Percentiles rank a stretch among this genome's conserved stretches.
Conservation (phyloP, 768 basidiomycete species). For the Leccinum broughii region DNA sequence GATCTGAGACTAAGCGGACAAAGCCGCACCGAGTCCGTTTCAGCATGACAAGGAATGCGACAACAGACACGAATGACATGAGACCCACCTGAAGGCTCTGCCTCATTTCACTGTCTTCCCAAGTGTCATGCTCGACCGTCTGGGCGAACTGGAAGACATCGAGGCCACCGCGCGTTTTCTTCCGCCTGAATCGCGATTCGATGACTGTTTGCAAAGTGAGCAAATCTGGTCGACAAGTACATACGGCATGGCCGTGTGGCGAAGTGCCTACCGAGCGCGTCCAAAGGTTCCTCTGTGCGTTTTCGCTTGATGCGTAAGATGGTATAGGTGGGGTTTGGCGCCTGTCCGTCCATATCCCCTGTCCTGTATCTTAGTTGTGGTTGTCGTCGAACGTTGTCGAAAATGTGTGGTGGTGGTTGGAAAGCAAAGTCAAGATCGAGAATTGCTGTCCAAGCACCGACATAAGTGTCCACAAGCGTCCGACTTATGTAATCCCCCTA, state of each 20-base stretch:
- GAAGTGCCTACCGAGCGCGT: conserved; percentile 64
- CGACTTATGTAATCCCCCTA: background rate
- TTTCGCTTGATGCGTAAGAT: conserved; percentile 84
- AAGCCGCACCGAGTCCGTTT: background rate
- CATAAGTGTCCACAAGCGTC: conserved; percentile 5
- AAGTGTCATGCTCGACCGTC: conserved; percentile 69
- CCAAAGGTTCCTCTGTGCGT: conserved; percentile 77
- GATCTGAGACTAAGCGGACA: conserved; percentile 50
- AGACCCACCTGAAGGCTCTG: conserved; percentile 61
- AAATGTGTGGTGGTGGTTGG: background rate
- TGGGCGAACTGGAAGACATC: conserved; percentile 81
- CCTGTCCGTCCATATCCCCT: conserved; percentile 24
- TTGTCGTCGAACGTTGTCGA: background rate
- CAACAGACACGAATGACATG: background rate
- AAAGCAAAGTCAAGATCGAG: background rate
- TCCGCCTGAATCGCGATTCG: conserved; percentile 59
- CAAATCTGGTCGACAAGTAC: conserved; percentile 14
- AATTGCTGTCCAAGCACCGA: background rate
- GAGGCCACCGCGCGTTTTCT: conserved; percentile 54
- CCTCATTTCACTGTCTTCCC: conserved; percentile 59
- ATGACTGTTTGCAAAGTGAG: conserved; percentile 46
- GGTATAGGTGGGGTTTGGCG: conserved; percentile 50
- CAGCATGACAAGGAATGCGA: background rate
- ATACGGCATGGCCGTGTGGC: conserved; percentile 11
- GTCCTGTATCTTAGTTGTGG: conserved; percentile 1